These are phyloP conservation scores for Shiraia sp. DNA, from an alignment of 2,329 filamentous ascomycete genomes.

Conservation along the genomic window DNA sequence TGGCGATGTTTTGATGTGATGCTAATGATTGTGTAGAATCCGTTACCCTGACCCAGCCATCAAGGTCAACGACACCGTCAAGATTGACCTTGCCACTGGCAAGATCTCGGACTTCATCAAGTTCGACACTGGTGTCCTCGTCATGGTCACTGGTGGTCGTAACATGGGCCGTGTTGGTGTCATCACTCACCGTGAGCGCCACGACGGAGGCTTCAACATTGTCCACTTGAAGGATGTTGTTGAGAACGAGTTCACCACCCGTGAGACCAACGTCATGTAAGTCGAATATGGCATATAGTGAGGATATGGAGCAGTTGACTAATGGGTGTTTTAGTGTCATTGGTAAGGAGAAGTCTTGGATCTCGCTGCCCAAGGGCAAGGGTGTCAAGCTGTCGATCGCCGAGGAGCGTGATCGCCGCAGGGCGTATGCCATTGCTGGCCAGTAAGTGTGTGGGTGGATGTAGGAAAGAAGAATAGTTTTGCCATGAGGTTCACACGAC, in stretches of 20 bases:
- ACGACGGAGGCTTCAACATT: slow-evolving; percentile 99
- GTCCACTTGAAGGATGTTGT: slow-evolving; percentile 99
- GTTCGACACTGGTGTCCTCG: slow-evolving; percentile 97
- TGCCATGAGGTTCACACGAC: slow-evolving; percentile 33
- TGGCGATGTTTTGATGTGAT: slow-evolving; percentile 62
- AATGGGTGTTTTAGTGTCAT: slow-evolving; percentile 66
- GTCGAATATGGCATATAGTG: slow-evolving; percentile 4
- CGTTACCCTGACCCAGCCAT: slow-evolving; percentile 97
- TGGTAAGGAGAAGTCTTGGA: slow-evolving; percentile 97
- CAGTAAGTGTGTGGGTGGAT: slow-evolving; percentile 48
- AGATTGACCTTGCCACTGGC: slow-evolving; percentile 95
- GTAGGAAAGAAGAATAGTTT: slow-evolving; percentile 21
- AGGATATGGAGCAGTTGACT: slow-evolving; percentile 3
- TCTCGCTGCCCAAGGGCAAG: slow-evolving; percentile 99
- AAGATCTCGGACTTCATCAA: slow-evolving; percentile 98
- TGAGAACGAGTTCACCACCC: slow-evolving; percentile 99
- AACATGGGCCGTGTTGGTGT: slow-evolving; percentile 99
- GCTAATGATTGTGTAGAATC: slow-evolving; percentile 69
- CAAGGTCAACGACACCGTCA: slow-evolving; percentile 99
- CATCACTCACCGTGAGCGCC: slow-evolving; percentile 99
- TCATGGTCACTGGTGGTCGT: slow-evolving; percentile 98
- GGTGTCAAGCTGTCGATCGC: slow-evolving; percentile 97
- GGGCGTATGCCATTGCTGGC: slow-evolving; percentile 66
- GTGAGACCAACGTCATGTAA: slow-evolving; percentile 95
- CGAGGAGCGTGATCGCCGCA: slow-evolving; percentile 97